Evolutionary conservation across 2,329 filamentous ascomycete genomes (phyloP), one percentile per base, ranked within the genome.

Genomic region (Chaetomiaceae sp.): DNA sequence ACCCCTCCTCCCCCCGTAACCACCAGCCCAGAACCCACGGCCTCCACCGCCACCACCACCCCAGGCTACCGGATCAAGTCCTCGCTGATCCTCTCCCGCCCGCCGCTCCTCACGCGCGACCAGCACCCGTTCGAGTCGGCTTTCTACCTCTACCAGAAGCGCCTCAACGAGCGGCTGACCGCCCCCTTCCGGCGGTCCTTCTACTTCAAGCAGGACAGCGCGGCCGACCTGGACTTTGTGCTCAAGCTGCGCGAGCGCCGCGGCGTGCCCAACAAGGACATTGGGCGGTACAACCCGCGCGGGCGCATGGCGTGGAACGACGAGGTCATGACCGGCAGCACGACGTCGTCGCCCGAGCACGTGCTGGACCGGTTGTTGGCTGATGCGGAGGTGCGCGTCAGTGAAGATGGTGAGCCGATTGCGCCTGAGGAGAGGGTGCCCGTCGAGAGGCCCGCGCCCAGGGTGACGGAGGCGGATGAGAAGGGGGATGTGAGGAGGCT

Each of bases 141-240:
- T 54, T 97, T 85, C 70, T 95, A 85, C 74, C 89, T 98, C 65
- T 98, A 98, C 72, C 93, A 98, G 71, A 91, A 91, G 60, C 88
- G 93, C 12, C 77, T 98, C 50, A 95, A 97, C 67, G 93, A 98
- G 74, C 86, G 93, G 35, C 76, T 95, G 42, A 82, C 84, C 17
- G 77, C 93, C 4, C 87, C 90, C 2, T 98, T 97, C 67, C 86
- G 86, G 47, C 81, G 86, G 56, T 86, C 86, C 64, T 93, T 97
- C 70, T 98, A 95, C 76, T 95, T 90, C 78, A 95, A 95, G 73
- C 83, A 83, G 57, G 87, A 88, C 62, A 95, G 90, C 10, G 84
- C 89, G 1, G 76, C 81, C 8, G 86, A 90, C 56, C 73, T 88
- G 41, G 90, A 96, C 70, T 97, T 89, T 88, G 87, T 90, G 65